Evolutionary conservation across 2,329 filamentous ascomycete species (phyloP).

Genomic region (Trichothecium roseum): DNA sequence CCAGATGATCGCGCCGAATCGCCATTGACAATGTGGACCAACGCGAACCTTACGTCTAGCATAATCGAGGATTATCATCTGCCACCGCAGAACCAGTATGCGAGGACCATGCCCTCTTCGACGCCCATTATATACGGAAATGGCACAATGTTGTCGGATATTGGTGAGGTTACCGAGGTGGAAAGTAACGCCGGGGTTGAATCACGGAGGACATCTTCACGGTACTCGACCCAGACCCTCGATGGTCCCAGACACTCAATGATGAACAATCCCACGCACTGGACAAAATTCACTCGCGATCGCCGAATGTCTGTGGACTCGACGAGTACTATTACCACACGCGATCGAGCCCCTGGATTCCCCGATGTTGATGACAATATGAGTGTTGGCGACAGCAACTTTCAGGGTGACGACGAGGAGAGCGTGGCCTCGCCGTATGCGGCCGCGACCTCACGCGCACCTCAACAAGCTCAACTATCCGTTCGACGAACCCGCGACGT

Average conservation of each 20-base stretch:
- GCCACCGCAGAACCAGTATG: conserved; percentile 23
- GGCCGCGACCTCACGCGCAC: conserved; percentile 26
- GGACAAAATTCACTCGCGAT: conserved; percentile 22
- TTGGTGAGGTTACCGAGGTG: conserved; percentile 46
- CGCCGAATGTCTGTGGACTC: conserved; percentile 48
- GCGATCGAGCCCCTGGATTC: conserved; percentile 24
- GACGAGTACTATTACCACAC: conserved; percentile 32
- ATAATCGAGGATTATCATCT: conserved; percentile 29
- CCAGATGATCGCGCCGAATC: conserved; percentile 40
- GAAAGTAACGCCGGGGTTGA: conserved; percentile 34
- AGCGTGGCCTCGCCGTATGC: conserved; percentile 49
- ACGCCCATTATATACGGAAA: conserved; percentile 62
- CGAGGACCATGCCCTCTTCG: conserved; percentile 37
- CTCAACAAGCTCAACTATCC: too few relatives aligned
- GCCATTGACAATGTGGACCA: conserved; percentile 42
- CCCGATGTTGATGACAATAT: conserved; percentile 51
- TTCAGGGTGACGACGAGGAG: conserved; percentile 58
- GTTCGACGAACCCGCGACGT: conserved; percentile 1
- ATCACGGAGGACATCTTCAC: conserved; percentile 25
- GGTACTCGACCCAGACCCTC: conserved; percentile 19
- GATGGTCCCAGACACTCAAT: too few relatives aligned
- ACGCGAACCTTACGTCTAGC: conserved; percentile 20
- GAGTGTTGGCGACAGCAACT: conserved; percentile 54
- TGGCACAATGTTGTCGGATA: conserved; percentile 59
- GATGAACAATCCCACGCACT: conserved; percentile 1